phyloP scores from a whole-genome alignment of 2,329 filamentous ascomycete species.

The Penicillium frequentans region DNA sequence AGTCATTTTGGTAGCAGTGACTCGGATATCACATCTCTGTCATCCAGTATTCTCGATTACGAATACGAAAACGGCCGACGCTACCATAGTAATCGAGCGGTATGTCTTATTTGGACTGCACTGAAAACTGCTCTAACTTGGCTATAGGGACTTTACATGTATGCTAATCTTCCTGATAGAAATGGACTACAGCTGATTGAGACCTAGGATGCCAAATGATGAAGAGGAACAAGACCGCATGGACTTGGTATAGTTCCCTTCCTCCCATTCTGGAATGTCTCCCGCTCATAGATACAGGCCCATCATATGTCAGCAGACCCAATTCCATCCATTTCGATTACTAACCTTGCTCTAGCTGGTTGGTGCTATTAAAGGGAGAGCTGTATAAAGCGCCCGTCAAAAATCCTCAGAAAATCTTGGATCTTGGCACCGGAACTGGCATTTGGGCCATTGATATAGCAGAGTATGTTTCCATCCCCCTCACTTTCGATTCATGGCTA shows the following conservation, averaged over 20 bases:
- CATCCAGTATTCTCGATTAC: slow-evolving; percentile 33
- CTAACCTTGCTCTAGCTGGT: too few species aligned
- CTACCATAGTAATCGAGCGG: slow-evolving; percentile 33
- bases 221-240: slow-evolving; percentile 35
- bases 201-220: slow-evolving; percentile 32
- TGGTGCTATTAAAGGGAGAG: slow-evolving; percentile 9
- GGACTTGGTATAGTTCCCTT: slow-evolving; percentile 18
- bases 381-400: slow-evolving; percentile 25
- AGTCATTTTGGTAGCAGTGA: slow-evolving; percentile 2
- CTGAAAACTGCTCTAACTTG: background rate
- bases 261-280: too few species aligned
- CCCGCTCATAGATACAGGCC: slow-evolving; percentile 3
- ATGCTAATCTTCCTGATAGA: background rate
- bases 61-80: slow-evolving; percentile 41
- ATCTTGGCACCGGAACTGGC: slow-evolving; percentile 45
- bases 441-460: slow-evolving; percentile 46
- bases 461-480: slow-evolving; percentile 18
- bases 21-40: slow-evolving; percentile 21
- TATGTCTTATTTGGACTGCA: background rate
- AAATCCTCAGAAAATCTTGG: slow-evolving; percentile 33
- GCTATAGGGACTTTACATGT: slow-evolving; percentile 18
- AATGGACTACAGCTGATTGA: too few species aligned
- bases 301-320: slow-evolving; percentile 17
- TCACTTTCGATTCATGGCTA: background rate
- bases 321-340: slow-evolving; percentile 14